Conservation (phyloP, 495 filamentous ascomycete species). For the Sphaerosporella brunnea region DNA sequence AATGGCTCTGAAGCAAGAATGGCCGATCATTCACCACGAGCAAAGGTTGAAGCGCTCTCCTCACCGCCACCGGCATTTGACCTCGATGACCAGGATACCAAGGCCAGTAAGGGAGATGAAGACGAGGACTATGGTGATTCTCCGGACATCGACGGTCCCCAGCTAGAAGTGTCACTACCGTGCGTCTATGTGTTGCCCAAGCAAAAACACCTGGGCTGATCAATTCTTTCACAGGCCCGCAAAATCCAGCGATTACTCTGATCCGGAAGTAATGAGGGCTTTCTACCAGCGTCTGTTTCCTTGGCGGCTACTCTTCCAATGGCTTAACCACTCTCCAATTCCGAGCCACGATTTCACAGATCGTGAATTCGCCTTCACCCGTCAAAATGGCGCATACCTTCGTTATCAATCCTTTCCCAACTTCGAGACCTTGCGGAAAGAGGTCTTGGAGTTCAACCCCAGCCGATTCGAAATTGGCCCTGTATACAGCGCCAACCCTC, state of each 20-base stretch:
- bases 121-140: slow-evolving; percentile 10
- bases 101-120: background rate
- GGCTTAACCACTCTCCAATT: slow-evolving; percentile 82
- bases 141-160: no score
- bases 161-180: no score
- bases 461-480: slow-evolving; percentile 95
- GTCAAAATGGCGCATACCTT: slow-evolving; percentile 74
- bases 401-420: slow-evolving; percentile 83
- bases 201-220: background rate
- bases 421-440: slow-evolving; percentile 80
- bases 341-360: slow-evolving; percentile 78
- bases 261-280: slow-evolving; percentile 65
- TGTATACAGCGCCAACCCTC: slow-evolving; percentile 80
- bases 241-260: slow-evolving; percentile 30
- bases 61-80: slow-evolving; percentile 7
- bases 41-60: background rate
- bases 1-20: no score
- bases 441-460: slow-evolving; percentile 68
- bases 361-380: slow-evolving; percentile 85
- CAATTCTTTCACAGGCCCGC: background rate
- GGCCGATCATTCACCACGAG: no score
- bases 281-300: slow-evolving; percentile 96
- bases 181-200: no score
- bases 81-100: slow-evolving; percentile 4
- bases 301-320: slow-evolving; percentile 89